Evolutionary conservation across 345 rosid genomes (phyloP), one percentile per base, ranked within the genome.

Genomic region (Syzygium aromaticum): DNA sequence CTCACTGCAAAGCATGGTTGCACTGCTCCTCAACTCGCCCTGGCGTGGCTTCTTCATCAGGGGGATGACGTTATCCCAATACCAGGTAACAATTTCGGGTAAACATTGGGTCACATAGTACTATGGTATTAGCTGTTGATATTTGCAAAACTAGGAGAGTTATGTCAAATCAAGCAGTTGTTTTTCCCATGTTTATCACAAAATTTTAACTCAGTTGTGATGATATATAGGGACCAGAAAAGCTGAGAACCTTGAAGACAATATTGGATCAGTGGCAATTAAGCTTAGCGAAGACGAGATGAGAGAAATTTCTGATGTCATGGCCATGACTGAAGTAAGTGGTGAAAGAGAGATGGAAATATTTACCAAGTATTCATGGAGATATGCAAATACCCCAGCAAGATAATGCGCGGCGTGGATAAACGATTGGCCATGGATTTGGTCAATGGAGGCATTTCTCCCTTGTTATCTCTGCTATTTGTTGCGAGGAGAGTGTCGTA

Each of bases 21-120:
- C 89, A 91, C 84, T 23, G 57, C 91, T 61, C 90, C 95, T 84
- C 93, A 94, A 51, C 85, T 94, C 25, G 94, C 96, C 85, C 88
- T 94, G 85, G 91, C 94, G 19, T 93, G 93, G 91, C 86, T 92
- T 64, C 92, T 91, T 51, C 91, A 91, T 90, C 92, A 91, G 59
- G 94, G 95, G 52, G 90, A 90, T 67, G 94, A 91, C 88, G 84
- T 91, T 85, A 67, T 93, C 86, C 93, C 94, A 10, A 92, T 94
- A 52, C 95, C 94, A 30, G 94, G 92, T 90, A 84, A 19, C n/a
- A 3, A 15, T 77, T 51, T 87, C 33, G 16, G 63, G 49, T 23
- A 11, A 49, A 40, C 49, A 19, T 51, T 52, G 28, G 19, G 49
- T 49, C 61, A 25, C 61, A 51, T 51, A 17, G 19, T 28, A 1